Evolutionary conservation across 176 grass and related monocot genomes (phyloP).

Genomic region (Poa annua): DNA sequence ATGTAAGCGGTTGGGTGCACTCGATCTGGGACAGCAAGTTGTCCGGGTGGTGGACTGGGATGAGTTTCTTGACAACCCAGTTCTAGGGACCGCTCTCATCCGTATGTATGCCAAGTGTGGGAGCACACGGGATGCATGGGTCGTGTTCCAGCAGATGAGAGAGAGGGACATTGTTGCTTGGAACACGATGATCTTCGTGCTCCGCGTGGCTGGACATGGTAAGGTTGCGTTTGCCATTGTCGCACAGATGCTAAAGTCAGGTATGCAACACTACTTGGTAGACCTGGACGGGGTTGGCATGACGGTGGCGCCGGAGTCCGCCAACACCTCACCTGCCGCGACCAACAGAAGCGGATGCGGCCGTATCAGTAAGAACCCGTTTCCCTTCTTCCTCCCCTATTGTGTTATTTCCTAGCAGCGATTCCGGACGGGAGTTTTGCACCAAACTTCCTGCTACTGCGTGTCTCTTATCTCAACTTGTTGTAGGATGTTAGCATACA

Average conservation of each 20-base stretch:
- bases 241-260: constrained; percentile 52
- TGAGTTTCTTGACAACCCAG: constrained; percentile 54
- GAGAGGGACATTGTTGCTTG: constrained; percentile 59
- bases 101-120: constrained; percentile 72
- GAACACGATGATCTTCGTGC: constrained; percentile 65
- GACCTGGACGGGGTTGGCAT: constrained; percentile 7
- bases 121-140: constrained; percentile 50
- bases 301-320: constrained; percentile 5
- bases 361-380: too few relatives aligned
- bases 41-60: constrained; percentile 35
- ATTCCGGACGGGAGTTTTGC: too few relatives aligned
- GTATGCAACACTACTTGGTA: neutral
- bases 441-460: too few relatives aligned
- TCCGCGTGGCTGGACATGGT: constrained; percentile 57
- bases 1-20: constrained; percentile 57
- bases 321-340: neutral
- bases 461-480: too few relatives aligned
- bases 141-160: constrained; percentile 55
- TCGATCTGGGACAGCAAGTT: constrained; percentile 45
- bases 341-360: neutral
- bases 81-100: constrained; percentile 62
- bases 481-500: neutral
- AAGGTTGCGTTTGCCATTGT: constrained; percentile 57
- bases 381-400: too few relatives aligned
- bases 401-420: too few relatives aligned